Base-by-base conservation (phyloP, 352 stramenopile species). In the Peronosclerospora sorghi region DNA sequence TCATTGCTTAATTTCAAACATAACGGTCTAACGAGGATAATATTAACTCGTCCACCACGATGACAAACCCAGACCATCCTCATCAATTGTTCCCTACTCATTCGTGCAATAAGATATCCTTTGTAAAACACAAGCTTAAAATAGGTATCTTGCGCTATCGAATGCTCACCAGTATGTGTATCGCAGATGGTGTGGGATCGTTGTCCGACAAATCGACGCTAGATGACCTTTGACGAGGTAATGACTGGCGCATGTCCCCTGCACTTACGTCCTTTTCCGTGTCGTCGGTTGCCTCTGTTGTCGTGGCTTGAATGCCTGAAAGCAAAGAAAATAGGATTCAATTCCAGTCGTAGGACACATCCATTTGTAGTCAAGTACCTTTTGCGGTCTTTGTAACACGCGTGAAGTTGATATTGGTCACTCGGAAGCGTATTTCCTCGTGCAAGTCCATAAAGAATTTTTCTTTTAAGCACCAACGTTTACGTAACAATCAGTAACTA, bases 391-490 rank as follows among this genome's bases (percentile, higher is more conserved):
- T 91, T 45, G 71, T 86, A 40, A 91, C 79, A 20, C 73, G 73
- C n/a, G 79, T 91, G 39, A 89, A 91, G 60, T 87, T 91, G 56
- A 91, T 89, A 48, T 82, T 91, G 29, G 79, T 91, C 30, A 91
- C 76, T 18, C 79, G 76, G 39, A 91, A 91, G 38, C 79, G 73
- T 42, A 91, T 84, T 46, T 91, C 79, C 46, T 91, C 79, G 51
- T 91, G 73, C 51, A 91, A 50, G 48, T 91, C 78, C 79, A 91
- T 91, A 54, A 84, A 89, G 50, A 89, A 88, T 34, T 86, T 88
- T 41, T 88, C 35, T 41, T 18, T n/a, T 10, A 8, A 40, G n/a
- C 19, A 41, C 5, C 32, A 38, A 28, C 4, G 14, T 9, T 26
- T 24, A 38, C 12, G 8, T 6, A 19, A 23, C n/a, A 37, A 2